Evolutionary conservation across 108 stramenopile species (phyloP).

Genomic region (Discostella pseudostelligera): DNA sequence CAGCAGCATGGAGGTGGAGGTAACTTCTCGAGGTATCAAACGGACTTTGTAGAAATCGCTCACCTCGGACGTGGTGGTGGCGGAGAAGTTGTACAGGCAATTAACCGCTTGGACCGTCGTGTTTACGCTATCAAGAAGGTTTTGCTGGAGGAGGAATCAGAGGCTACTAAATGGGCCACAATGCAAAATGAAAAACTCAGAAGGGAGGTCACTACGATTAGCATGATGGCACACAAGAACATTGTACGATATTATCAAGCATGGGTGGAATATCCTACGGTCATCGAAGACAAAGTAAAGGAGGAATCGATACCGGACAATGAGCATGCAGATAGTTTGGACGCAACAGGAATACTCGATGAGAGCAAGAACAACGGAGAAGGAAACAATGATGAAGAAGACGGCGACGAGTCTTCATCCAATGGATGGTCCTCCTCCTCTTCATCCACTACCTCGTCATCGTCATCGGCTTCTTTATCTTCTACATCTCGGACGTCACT

Average conservation of each 20-base stretch:
- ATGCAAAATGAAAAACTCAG: conserved; percentile 75
- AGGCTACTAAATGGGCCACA: conserved; percentile 20
- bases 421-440: conserved; percentile 14
- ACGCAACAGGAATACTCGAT: conserved; percentile 8
- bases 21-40: conserved; percentile 57
- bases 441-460: conserved; percentile 4
- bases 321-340: conserved; percentile 17
- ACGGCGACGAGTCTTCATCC: conserved; percentile 22
- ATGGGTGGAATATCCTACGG: conserved; percentile 54
- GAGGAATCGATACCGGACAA: conserved; percentile 1
- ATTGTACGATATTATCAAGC: conserved; percentile 84
- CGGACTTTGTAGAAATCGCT: conserved; percentile 81
- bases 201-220: conserved; percentile 84
- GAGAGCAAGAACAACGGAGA: conserved; percentile 11
- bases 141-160: conserved; percentile 50
- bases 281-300: conserved; percentile 9
- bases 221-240: conserved; percentile 78
- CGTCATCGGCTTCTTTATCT: background rate
- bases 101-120: conserved; percentile 77
- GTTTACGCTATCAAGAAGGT: conserved; percentile 83
- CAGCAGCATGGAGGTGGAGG: background rate
- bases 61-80: conserved; percentile 80
- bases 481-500: conserved; percentile 4
- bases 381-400: conserved; percentile 13
- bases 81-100: conserved; percentile 80